Evolutionary conservation across 1,139 yeast genomes (phyloP).

Genomic region (Waltiozyma sp.): DNA sequence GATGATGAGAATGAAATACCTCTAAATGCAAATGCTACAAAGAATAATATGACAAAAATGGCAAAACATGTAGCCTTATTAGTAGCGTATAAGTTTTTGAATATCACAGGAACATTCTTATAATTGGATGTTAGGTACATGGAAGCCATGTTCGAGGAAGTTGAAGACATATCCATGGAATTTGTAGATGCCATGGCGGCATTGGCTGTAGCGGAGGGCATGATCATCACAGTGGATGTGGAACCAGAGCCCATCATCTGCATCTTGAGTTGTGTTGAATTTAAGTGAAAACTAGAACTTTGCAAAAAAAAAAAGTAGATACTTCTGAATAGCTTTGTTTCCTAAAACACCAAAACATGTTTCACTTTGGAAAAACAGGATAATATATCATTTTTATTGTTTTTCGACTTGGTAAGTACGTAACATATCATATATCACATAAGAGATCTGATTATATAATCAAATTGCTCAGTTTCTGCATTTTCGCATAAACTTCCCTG

Average conservation of each 20-base stretch:
- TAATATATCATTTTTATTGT: neutral
- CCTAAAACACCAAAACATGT: no score
- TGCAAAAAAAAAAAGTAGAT: no score
- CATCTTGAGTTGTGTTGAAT: neutral
- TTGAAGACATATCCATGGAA: constrained; percentile 13
- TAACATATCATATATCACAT: no score
- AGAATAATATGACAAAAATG: constrained; percentile 49
- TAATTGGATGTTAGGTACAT: constrained; percentile 38
- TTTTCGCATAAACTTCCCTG: neutral
- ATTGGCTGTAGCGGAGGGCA: constrained; percentile 3
- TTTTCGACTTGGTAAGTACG: no score
- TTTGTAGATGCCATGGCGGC: constrained; percentile 5
- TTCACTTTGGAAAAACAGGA: neutral
- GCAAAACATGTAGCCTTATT: constrained; percentile 59
- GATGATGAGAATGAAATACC: constrained; percentile 47
- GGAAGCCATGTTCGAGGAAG: constrained; percentile 39
- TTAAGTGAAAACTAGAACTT: neutral
- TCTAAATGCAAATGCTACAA: constrained; percentile 45
- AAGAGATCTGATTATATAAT: neutral
- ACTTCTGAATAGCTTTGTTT: no score
- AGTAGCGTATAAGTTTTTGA: constrained; percentile 39
- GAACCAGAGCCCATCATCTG: constrained; percentile 2
- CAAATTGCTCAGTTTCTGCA: neutral
- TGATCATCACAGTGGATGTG: constrained; percentile 1
- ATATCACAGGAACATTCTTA: constrained; percentile 48